Evolutionary conservation across 306 rosid genomes (phyloP).

Genomic region (Vigna reflexopilosa): DNA sequence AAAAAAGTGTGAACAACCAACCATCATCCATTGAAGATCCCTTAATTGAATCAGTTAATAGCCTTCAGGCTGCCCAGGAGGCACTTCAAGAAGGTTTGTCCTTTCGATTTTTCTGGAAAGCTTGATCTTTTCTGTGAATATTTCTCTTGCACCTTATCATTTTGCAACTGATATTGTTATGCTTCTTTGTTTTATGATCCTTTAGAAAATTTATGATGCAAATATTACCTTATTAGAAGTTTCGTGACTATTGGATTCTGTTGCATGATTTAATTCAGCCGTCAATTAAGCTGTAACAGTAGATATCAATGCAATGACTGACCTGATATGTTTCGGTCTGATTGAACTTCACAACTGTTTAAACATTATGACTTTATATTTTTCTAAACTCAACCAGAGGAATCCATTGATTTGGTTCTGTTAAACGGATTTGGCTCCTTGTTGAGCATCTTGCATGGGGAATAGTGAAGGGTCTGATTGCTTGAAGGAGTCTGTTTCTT

Average conservation of each 20-base stretch:
- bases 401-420: conserved; percentile 3
- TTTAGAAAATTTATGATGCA: conserved; percentile 16
- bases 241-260: conserved; percentile 20
- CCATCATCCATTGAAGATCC: conserved; percentile 66
- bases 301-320: not conserved
- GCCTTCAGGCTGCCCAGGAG: conserved; percentile 78
- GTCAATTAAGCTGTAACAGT: conserved; percentile 14
- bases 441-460: conserved; percentile 2
- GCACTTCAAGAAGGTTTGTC: conserved; percentile 86
- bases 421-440: conserved; percentile 34
- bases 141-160: conserved; percentile 28
- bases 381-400: conserved; percentile 9
- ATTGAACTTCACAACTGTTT: conserved; percentile 12
- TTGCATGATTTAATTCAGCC: conserved; percentile 13
- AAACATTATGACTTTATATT: conserved; percentile 12
- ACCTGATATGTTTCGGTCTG: conserved; percentile 27
- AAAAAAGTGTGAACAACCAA: conserved; percentile 57
- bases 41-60: conserved; percentile 62
- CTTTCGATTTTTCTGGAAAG: not conserved
- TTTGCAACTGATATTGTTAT: conserved; percentile 34
- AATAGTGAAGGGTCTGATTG: not conserved
- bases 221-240: conserved; percentile 15
- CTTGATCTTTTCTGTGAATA: conserved; percentile 28
- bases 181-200: conserved; percentile 30
- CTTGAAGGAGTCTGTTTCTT: conserved; percentile 24